Evolutionary conservation across 1,284 basidiomycete species (phyloP).

Genomic region (Microbotryum scabiosae): DNA sequence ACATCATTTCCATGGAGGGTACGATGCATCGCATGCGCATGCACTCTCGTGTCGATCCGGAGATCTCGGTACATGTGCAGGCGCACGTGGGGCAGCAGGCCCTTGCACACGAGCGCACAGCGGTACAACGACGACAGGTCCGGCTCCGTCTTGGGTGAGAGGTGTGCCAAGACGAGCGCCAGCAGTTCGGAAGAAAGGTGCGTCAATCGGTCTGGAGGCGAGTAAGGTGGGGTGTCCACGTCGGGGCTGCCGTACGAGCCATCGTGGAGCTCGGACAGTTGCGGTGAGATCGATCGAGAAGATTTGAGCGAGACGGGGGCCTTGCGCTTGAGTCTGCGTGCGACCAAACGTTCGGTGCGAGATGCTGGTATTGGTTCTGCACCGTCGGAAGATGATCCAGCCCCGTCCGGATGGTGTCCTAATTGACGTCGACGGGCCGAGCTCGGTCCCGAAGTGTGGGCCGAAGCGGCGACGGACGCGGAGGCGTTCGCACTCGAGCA

Average conservation of each 20-base stretch:
- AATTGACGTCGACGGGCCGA: not conserved
- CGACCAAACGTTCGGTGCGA: no score
- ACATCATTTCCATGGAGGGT: conserved; percentile 21
- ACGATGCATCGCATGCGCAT: conserved; percentile 26
- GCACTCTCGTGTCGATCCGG: conserved; percentile 18
- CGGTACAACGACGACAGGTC: conserved; percentile 15
- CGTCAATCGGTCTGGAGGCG: conserved; percentile 11
- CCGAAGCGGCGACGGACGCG: not conserved
- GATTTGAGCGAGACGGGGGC: not conserved
- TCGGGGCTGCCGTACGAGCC: not conserved
- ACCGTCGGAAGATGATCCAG: not conserved
- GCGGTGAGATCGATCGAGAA: not conserved
- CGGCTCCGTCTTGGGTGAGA: conserved; percentile 2
- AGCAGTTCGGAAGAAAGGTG: conserved; percentile 23
- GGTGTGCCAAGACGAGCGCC: conserved; percentile 16
- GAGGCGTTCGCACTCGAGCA: not conserved
- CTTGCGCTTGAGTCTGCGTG: not conserved
- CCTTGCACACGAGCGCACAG: conserved; percentile 6
- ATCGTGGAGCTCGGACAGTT: not conserved
- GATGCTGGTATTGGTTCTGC: not conserved
- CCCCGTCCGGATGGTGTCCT: not conserved
- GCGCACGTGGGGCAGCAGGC: conserved; percentile 16
- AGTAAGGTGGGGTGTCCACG: not conserved
- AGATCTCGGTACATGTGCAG: conserved; percentile 19
- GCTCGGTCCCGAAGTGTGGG: not conserved